A percentile compares a stretch with the other conserved stretches of the same genome.
phyloP scores from a whole-genome alignment of 2,329 filamentous ascomycete genomes.

The Exophiala xenobiotica region DNA sequence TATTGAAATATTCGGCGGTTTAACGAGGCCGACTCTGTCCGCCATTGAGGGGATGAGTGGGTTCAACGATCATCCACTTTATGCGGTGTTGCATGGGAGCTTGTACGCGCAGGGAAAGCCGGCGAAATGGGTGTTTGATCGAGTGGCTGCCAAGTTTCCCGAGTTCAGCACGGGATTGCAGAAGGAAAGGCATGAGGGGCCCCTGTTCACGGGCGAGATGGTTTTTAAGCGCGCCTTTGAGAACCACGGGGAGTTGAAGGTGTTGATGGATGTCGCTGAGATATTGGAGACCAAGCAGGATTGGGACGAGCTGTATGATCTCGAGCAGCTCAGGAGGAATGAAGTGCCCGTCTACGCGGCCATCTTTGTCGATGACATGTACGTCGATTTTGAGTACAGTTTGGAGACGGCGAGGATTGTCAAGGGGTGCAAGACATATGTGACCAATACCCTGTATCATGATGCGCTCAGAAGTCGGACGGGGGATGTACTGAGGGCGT shows the following conservation, averaged over 20 bases:
- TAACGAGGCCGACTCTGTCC: slow-evolving; percentile 70
- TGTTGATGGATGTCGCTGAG: slow-evolving; percentile 67
- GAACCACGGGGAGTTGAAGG: slow-evolving; percentile 71
- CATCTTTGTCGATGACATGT: slow-evolving; percentile 86
- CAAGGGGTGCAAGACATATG: slow-evolving; percentile 73
- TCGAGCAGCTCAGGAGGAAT: slow-evolving; percentile 70
- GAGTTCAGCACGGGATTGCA: slow-evolving; percentile 49
- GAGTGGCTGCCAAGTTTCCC: slow-evolving; percentile 35
- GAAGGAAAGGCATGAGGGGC: slow-evolving; percentile 44
- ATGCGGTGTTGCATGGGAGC: slow-evolving; percentile 82
- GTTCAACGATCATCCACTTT: slow-evolving; percentile 77
- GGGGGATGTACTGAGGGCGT: no score
- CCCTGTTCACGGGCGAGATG: slow-evolving; percentile 92
- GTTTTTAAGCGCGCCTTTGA: slow-evolving; percentile 32
- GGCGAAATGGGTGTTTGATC: slow-evolving; percentile 73
- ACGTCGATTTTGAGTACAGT: slow-evolving; percentile 76
- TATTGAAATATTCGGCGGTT: slow-evolving; percentile 70
- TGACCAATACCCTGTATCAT: slow-evolving; percentile 87
- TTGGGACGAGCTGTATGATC: slow-evolving; percentile 78
- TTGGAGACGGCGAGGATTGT: slow-evolving; percentile 72
- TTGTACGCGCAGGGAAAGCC: slow-evolving; percentile 75
- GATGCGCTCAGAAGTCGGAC: no score
- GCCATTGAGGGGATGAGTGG: slow-evolving; percentile 65
- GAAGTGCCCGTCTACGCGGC: slow-evolving; percentile 83
- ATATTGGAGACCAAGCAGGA: slow-evolving; percentile 65